Evolutionary conservation across 2,329 filamentous ascomycete genomes (phyloP).

Genomic region (Penicillium digitatum): DNA sequence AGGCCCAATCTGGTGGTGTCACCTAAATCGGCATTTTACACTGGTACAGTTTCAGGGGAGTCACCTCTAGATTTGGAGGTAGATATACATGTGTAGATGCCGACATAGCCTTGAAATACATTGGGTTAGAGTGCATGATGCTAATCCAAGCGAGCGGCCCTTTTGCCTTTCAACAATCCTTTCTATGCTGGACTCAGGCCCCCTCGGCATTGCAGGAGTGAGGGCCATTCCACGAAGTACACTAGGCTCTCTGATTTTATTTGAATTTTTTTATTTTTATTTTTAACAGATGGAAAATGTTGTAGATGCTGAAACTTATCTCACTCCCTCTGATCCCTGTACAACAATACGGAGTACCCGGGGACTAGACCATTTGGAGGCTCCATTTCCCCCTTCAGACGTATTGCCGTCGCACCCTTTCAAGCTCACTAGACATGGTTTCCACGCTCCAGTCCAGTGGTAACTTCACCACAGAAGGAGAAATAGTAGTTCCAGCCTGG

Average conservation of each 20-base stretch:
- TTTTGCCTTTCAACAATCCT: background rate
- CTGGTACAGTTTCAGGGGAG: conserved; percentile 3
- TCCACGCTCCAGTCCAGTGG: conserved; percentile 15
- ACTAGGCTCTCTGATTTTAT: background rate
- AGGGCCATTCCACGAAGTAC: background rate
- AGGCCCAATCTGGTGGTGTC: conserved; percentile 10
- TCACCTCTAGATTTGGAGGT: background rate
- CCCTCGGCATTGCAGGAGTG: conserved; percentile 1
- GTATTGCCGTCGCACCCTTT: background rate
- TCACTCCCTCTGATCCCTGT: background rate
- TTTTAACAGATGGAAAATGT: background rate
- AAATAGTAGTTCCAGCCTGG: conserved; percentile 4
- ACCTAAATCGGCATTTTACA: conserved; percentile 5
- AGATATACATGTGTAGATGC: background rate
- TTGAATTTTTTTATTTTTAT: background rate
- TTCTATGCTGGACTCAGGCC: background rate
- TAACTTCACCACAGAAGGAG: conserved; percentile 7
- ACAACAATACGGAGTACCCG: too few relatives aligned
- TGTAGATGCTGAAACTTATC: background rate
- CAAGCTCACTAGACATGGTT: background rate
- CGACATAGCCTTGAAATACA: background rate
- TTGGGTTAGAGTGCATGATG: background rate
- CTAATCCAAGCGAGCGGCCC: background rate
- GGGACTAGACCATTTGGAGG: background rate
- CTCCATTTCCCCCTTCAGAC: background rate